These are phyloP conservation scores for Aspergillus udagawae DNA, from an alignment of 2,329 filamentous ascomycete genomes.

Conservation along the genomic window DNA sequence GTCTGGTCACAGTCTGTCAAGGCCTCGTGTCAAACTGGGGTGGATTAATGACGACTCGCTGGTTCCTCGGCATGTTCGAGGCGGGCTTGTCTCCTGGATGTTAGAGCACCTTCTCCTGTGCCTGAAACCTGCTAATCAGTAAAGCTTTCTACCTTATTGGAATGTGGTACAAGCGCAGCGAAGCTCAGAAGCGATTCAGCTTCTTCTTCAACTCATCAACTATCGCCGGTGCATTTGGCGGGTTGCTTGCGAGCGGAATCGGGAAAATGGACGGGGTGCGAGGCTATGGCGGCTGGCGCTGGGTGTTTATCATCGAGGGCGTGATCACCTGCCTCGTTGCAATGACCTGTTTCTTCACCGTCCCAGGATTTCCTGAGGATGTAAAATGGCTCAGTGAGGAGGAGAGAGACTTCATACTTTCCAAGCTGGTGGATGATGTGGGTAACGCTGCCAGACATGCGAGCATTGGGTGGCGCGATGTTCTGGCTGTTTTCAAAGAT, in stretches of 20 bases:
- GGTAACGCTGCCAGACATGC: constrained; percentile 61
- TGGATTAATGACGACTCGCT: constrained; percentile 72
- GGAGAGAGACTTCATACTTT: constrained; percentile 62
- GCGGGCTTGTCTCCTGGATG: constrained; percentile 67
- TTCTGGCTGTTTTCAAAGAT: constrained; percentile 65
- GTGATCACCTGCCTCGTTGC: constrained; percentile 57
- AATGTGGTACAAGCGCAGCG: constrained; percentile 76
- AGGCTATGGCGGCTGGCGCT: constrained; percentile 54
- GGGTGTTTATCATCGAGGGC: constrained; percentile 58
- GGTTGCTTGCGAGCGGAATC: constrained; percentile 55
- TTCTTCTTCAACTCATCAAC: constrained; percentile 77
- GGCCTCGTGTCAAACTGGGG: constrained; percentile 73
- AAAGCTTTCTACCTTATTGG: constrained; percentile 60
- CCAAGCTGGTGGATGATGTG: constrained; percentile 63
- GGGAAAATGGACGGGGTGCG: constrained; percentile 50
- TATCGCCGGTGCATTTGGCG: constrained; percentile 57
- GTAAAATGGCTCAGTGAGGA: constrained; percentile 63
- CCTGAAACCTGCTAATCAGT: not conserved
- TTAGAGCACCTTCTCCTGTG: constrained; percentile 30
- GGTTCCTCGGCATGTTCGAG: constrained; percentile 73
- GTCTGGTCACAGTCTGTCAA: constrained; percentile 68
- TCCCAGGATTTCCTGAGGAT: constrained; percentile 69
- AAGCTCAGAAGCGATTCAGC: constrained; percentile 81
- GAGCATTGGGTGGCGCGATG: constrained; percentile 56
- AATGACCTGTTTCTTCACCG: constrained; percentile 56